Base-by-base conservation (phyloP, 345 rosid species). In the Murraya koenigii region DNA sequence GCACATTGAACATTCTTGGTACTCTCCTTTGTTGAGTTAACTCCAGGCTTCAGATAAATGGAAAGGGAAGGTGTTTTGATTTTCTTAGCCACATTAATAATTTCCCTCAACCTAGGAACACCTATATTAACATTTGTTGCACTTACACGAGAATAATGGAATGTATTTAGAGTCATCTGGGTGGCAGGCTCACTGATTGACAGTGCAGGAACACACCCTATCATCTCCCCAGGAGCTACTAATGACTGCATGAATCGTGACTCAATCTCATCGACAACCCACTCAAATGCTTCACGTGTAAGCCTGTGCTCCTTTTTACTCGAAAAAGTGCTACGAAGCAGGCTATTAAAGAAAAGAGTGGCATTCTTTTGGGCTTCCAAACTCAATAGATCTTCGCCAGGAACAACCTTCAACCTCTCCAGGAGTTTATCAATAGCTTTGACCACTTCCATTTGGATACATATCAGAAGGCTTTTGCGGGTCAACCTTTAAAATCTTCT, bases 161-260 rank as follows among this genome's bases (percentile, higher is more conserved):
- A 95, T 4, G 99, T 95, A 80, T 95, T 95, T 14, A 95, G 93
- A 73, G 99, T 95, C 98, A 95, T 95, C 86, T 95, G 99, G 23
- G 99, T 95, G 59, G 98, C 98, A 81, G 99, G 99, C 84, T 95
- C 99, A 76, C 99, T 98, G 79, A 95, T 95, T 28, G 98, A 95
- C 79, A 94, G 99, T 64, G 99, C 98, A 78, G 99, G 98, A 80
- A 95, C 97, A 84, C 99, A 95, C 58, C 99, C 99, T 41, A 95
- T 94, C 99, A 94, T 95, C 84, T 95, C 99, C 38, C 99, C 99
- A 0, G 98, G 94, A 73, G 99, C 98, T 41, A 95, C 99, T 35
- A 92, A 71, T 28, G 99, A 95, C 80, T 93, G 99, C 60, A 91
- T 80, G 72, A 95, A 95, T 47, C 98, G 87, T 6, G 99, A 90